Evolutionary conservation across 1,284 basidiomycete species (phyloP), one percentile per base, ranked within the genome.

Genomic region (Cryptococcus amylolentus): DNA sequence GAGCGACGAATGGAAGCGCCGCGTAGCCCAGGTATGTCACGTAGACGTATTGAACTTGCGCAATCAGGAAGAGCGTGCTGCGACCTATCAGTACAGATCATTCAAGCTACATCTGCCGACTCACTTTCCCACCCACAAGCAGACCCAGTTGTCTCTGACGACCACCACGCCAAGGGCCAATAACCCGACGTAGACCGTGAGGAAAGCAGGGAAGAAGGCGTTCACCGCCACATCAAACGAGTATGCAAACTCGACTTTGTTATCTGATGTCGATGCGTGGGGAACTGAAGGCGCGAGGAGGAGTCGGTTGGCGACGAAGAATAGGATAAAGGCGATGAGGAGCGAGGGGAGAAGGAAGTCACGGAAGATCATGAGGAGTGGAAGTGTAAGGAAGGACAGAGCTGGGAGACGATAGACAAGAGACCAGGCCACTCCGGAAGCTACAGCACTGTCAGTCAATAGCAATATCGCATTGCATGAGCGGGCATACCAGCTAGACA

Each of bases 161-260:
- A 96, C 81, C 41, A 95, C 82, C 1, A 90, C 87, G 0, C 90
- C 83, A 5, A 96, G 81, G 60, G 92, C 86, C 4, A 95, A 81
- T 70, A 95, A 89, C 0, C 86, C 87, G 52, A 91, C 80, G 73
- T 94, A 93, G 51, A 94, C 82, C 16, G 89, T 88, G 57, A 95
- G 82, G 77, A 89, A 94, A 53, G 91, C 80, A 4, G 92, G 92
- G 78, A 95, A 95, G 81, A 96, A 96, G 5, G 90, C 86, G 70
- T 96, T 96, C 61, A 88, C 92, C 71, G 94, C 91, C 16, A 96
- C 89, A 75, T 96, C 93, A 68, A 97, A 94, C 14, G 89, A 89
- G 76, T 94, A 96, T 16, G 87, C 88, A 87, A 88, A 92, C 80
- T 93, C 90, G 45, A 93, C 88, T 14, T 79, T 76, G 23, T 88